These are phyloP conservation scores for Chlamydomonas schloesseri DNA, from an alignment of 139 green algal genomes.

Conservation along the genomic window DNA sequence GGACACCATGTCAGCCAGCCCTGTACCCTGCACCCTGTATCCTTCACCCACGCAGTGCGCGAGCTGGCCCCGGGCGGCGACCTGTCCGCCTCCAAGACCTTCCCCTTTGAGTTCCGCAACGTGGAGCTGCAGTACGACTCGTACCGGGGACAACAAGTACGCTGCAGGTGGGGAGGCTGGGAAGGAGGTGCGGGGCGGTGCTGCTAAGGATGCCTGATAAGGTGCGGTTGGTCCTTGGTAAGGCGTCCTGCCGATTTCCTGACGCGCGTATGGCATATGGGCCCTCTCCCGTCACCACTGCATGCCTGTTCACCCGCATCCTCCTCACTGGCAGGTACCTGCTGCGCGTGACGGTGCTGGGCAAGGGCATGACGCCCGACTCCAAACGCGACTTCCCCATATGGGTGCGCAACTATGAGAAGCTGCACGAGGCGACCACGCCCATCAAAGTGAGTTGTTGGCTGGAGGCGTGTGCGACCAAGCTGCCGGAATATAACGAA, in stretches of 20 bases:
- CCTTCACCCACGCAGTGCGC: slow-evolving; percentile 63
- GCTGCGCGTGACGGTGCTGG: slow-evolving; percentile 88
- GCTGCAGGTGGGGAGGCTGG: slow-evolving; percentile 58
- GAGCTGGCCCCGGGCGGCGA: slow-evolving; percentile 88
- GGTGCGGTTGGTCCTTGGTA: no score
- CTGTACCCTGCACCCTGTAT: no score
- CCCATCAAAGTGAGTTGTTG: slow-evolving; percentile 88
- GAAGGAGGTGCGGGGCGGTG: background rate
- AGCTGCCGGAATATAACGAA: no score
- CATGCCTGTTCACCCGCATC: no score
- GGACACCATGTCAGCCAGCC: no score
- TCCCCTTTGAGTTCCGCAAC: slow-evolving; percentile 96
- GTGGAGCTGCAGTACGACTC: slow-evolving; percentile 98
- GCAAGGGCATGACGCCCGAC: slow-evolving; percentile 81
- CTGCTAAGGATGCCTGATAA: no score
- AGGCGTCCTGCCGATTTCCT: no score
- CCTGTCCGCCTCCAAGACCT: slow-evolving; percentile 75
- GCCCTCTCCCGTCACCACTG: no score
- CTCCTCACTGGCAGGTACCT: slow-evolving; percentile 85
- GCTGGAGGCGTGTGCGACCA: no score
- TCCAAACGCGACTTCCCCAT: slow-evolving; percentile 87
- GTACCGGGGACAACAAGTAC: slow-evolving; percentile 89
- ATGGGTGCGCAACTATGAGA: slow-evolving; percentile 87
- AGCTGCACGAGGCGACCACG: slow-evolving; percentile 43
- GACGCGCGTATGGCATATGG: no score